Evolutionary conservation across 495 filamentous ascomycete species (phyloP).

Genomic region (Penicillium canescens): DNA sequence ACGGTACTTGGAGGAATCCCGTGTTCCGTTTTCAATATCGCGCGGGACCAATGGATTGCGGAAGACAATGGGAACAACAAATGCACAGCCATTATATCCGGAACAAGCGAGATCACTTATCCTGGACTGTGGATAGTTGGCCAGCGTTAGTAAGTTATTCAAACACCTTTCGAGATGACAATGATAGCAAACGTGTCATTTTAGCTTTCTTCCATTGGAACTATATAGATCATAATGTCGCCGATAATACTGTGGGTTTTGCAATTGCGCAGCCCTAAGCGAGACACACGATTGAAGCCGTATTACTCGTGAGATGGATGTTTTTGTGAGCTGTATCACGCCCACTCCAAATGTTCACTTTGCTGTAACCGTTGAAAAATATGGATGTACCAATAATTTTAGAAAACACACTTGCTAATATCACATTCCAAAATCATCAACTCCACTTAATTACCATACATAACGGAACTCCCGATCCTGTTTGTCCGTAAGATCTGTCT

Average conservation of each 20-base stretch:
- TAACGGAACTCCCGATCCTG: conserved; percentile 22
- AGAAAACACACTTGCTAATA: background rate
- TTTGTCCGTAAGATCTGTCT: conserved; percentile 24
- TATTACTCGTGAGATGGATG: no score
- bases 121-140: conserved; percentile 11
- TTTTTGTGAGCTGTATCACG: no score
- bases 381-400: no score
- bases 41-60: conserved; percentile 1
- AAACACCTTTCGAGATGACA: background rate
- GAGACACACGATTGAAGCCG: background rate
- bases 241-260: conserved; percentile 7
- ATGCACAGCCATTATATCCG: conserved; percentile 10
- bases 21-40: conserved; percentile 7
- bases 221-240: conserved; percentile 15
- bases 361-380: no score
- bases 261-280: background rate
- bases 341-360: no score
- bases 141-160: conserved; percentile 3
- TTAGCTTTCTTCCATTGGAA: conserved; percentile 13
- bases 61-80: conserved; percentile 15
- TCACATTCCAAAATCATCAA: background rate
- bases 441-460: conserved; percentile 4
- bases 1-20: no score
- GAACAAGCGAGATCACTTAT: background rate
- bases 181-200: background rate